Conservation (phyloP, 2,329 filamentous ascomycete genomes). For the Fusarium sp. region DNA sequence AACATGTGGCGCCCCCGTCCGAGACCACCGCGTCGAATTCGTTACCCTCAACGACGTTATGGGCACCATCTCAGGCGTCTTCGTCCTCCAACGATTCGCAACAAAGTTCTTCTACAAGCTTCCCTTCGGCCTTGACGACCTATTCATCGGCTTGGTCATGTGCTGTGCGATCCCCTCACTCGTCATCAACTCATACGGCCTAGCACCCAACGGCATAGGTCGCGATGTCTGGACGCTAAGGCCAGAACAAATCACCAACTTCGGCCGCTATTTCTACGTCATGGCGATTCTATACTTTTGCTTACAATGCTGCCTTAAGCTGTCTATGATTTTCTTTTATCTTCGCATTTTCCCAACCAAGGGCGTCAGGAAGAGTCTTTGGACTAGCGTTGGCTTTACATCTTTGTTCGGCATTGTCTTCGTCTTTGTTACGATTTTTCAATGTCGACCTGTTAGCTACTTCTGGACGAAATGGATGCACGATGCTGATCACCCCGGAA, state of each 20-base stretch:
- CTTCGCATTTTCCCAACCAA: slow-evolving; percentile 63
- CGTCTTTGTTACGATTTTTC: slow-evolving; percentile 58
- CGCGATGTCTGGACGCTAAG: slow-evolving; percentile 64
- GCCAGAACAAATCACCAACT: slow-evolving; percentile 55
- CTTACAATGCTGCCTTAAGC: slow-evolving; percentile 60
- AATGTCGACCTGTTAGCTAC: slow-evolving; percentile 63
- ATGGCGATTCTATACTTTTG: slow-evolving; percentile 60
- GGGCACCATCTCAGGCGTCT: slow-evolving; percentile 51
- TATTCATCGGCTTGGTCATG: slow-evolving; percentile 49
- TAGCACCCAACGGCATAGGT: slow-evolving; percentile 58
- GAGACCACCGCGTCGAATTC: slow-evolving; percentile 47
- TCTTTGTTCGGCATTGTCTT: slow-evolving; percentile 57
- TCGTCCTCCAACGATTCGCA: slow-evolving; percentile 57
- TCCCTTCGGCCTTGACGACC: slow-evolving; percentile 55
- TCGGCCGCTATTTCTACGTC: slow-evolving; percentile 58
- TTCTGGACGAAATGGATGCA: slow-evolving; percentile 64
- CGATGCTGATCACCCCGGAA: slow-evolving; percentile 58
- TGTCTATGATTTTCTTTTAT: slow-evolving; percentile 67
- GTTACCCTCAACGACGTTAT: slow-evolving; percentile 44
- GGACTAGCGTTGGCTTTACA: slow-evolving; percentile 57
- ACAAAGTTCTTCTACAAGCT: slow-evolving; percentile 52
- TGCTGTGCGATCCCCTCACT: slow-evolving; percentile 47
- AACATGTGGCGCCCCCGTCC: slow-evolving; percentile 45
- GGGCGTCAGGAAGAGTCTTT: slow-evolving; percentile 55
- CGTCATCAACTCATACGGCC: slow-evolving; percentile 49